These are phyloP conservation scores for Nakazawaea anatomiae DNA, from an alignment of 805 yeast genomes.

Conservation along the genomic window DNA sequence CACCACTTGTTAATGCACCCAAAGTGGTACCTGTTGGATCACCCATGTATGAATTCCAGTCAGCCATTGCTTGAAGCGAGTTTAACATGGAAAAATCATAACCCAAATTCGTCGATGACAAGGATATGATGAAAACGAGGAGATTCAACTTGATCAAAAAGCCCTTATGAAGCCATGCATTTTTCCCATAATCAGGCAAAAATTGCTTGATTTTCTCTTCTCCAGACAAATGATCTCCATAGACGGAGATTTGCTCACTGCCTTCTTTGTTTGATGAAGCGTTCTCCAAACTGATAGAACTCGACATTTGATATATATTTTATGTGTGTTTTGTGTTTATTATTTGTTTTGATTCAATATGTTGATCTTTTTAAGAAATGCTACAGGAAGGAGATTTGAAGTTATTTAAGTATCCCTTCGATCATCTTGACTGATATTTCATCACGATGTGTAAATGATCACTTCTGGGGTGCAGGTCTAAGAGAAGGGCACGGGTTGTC, in stretches of 20 bases:
- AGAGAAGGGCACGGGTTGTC: too few species aligned
- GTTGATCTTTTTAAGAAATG: too few species aligned
- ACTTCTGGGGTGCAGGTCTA: too few species aligned
- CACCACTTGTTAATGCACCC: conserved; percentile 36
- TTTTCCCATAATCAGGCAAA: conserved; percentile 10
- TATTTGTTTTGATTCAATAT: too few species aligned
- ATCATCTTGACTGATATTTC: too few species aligned
- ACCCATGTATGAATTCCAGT: conserved; percentile 34
- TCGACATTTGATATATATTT: background rate
- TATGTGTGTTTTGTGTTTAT: background rate
- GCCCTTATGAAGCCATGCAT: background rate
- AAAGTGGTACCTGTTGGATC: conserved; percentile 35
- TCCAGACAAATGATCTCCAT: background rate
- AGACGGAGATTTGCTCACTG: background rate
- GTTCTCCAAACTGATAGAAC: background rate
- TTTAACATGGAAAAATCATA: conserved; percentile 45
- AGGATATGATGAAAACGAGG: conserved; percentile 25
- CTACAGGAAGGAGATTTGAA: too few species aligned
- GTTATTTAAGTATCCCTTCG: too few species aligned
- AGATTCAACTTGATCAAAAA: conserved; percentile 6
- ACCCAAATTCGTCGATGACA: conserved; percentile 33
- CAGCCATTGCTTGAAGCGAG: conserved; percentile 38
- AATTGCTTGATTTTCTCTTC: background rate
- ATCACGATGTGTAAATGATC: too few species aligned
- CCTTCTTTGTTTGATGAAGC: background rate